Conservation (phyloP, 345 rosid species). For the Populus nigra region DNA sequence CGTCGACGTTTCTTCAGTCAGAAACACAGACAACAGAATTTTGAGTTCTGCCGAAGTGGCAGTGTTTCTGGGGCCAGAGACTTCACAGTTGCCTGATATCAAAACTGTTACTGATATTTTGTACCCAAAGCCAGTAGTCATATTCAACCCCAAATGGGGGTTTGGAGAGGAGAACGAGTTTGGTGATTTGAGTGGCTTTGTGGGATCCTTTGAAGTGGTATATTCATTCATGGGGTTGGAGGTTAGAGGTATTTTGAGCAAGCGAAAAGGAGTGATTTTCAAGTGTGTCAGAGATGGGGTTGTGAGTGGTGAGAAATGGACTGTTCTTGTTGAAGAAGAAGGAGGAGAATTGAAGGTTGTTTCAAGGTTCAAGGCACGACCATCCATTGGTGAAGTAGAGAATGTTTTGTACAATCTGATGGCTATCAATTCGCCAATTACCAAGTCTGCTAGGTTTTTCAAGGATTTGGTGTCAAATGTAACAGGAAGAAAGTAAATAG, state of each 20-base stretch:
- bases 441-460: conserved; percentile 76
- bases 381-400: conserved; percentile 75
- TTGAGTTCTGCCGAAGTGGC: conserved; percentile 57
- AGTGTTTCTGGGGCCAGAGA: conserved; percentile 63
- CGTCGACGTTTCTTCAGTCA: conserved; percentile 37
- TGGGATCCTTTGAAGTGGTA: conserved; percentile 68
- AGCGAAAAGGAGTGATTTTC: conserved; percentile 62
- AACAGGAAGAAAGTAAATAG: conserved; percentile 57
- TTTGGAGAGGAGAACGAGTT: conserved; percentile 58
- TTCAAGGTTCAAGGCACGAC: conserved; percentile 64
- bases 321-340: conserved; percentile 61
- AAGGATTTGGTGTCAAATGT: conserved; percentile 65
- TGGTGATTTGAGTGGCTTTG: conserved; percentile 48
- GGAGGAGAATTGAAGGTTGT: conserved; percentile 60
- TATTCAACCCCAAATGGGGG: conserved; percentile 73
- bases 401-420: conserved; percentile 71
- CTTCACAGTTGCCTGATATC: conserved; percentile 39
- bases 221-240: conserved; percentile 77
- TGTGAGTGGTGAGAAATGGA: conserved; percentile 77
- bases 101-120: conserved; percentile 37
- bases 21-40: conserved; percentile 17
- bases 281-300: conserved; percentile 80
- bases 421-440: conserved; percentile 84
- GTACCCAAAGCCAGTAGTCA: conserved; percentile 66
- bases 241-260: conserved; percentile 68